phyloP scores from a whole-genome alignment of 176 grass and related monocot genomes.

The Ampelocalamus luodianensis region DNA sequence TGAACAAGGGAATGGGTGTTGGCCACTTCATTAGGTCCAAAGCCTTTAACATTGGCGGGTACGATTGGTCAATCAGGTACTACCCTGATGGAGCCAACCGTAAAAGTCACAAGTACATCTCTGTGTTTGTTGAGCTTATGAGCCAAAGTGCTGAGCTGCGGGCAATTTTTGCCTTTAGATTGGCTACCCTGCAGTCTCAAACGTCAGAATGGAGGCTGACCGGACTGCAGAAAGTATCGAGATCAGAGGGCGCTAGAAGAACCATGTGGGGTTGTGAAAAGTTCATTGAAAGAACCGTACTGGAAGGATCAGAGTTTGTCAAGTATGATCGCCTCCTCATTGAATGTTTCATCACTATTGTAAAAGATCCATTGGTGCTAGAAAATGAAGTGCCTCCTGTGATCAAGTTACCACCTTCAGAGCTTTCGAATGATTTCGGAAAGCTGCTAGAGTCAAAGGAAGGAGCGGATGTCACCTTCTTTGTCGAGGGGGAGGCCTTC shows the following conservation, averaged over 20 bases:
- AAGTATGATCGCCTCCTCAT: background rate
- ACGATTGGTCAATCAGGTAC: slow-evolving; percentile 10
- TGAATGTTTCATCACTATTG: background rate
- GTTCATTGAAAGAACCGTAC: background rate
- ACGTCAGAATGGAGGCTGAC: background rate
- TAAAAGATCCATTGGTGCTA: background rate
- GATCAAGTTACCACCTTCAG: background rate
- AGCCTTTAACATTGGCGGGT: background rate
- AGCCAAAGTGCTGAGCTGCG: background rate
- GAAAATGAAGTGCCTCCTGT: background rate
- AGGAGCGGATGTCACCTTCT: slow-evolving; percentile 15
- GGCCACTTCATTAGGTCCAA: background rate
- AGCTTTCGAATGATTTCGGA: background rate
- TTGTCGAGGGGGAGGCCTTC: background rate
- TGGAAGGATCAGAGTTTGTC: background rate
- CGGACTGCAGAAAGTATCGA: no score
- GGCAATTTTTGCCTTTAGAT: background rate
- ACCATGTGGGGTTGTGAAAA: background rate
- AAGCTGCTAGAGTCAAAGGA: background rate
- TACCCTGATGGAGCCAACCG: background rate
- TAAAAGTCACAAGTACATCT: background rate
- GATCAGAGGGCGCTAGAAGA: no score
- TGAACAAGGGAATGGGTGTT: background rate
- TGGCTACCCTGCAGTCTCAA: background rate
- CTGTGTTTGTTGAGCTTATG: slow-evolving; percentile 5